Base-by-base conservation (phyloP, 2,329 filamentous ascomycete genomes). In the Pyricularia pennisetigena region DNA sequence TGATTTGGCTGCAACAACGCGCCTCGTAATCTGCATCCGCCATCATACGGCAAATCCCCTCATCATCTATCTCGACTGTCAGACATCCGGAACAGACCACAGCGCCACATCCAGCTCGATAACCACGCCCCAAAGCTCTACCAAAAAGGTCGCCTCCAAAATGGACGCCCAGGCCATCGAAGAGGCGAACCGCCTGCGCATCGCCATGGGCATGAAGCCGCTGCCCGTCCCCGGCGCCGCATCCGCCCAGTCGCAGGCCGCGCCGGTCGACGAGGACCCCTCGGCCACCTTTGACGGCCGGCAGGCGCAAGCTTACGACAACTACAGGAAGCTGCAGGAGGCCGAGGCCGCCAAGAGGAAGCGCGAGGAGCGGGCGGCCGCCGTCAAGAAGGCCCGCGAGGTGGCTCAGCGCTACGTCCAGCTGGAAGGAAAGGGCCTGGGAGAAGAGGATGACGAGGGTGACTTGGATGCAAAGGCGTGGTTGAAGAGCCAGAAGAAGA, bases 171-270 rank as follows among this genome's bases (percentile, higher is more conserved):
- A 92, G 63, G 90, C 91, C 30, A 94, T 98, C 76, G 92, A 96
- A 79, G 93, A 97, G 84, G 93, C 92, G 72, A 98, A 98, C 82
- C 91, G 94, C 76, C 90, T 97, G 75, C 93, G 94, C 74, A 84
- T 90, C 74, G 92, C 93, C 66, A 88, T 97, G 81, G 94, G 94
- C 75, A 88, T 97, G 83, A 92, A 94, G 76, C 94, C 93, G 29
- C 82, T 98, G 74, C 92, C 93, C 28, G 91, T 96, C 12, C 91
- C 94, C 29, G 92, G 92, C 72, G 84, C 83, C 69, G 78, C 79
- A 63, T 76, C 76, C 64, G 74, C 75, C 69, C 77, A 74, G 68
- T 78, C 77, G 75, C 76, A 74, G 70, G 78, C 81, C 68, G 77
- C 78, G 70, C 72, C 76, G 70, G 73, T 69, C 65, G 88, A 91